Percentiles rank a stretch among this genome's conserved stretches.
These are phyloP conservation scores for Diaporthe velutina DNA, from an alignment of 2,329 filamentous ascomycete species.

Conservation along the genomic window DNA sequence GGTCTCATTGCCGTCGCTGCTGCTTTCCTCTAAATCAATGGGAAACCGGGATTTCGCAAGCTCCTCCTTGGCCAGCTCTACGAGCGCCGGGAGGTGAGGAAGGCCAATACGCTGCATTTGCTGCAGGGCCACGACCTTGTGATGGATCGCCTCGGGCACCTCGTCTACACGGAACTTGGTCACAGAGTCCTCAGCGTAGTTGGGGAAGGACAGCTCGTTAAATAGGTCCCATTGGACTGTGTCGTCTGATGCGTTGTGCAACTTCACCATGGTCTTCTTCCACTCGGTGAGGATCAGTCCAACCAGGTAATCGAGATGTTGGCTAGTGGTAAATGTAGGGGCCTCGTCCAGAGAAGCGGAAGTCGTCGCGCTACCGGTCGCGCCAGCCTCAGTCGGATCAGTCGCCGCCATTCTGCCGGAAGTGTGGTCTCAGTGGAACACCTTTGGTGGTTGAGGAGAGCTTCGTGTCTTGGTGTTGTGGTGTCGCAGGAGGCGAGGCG, in stretches of 20 bases:
- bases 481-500: not conserved
- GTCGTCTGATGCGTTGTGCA: not conserved
- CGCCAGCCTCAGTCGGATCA: not conserved
- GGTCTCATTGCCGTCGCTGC: not conserved
- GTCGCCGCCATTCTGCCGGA: not conserved
- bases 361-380: not conserved
- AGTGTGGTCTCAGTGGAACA: no score
- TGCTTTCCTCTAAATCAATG: not conserved
- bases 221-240: no score
- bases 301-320: constrained; percentile 1
- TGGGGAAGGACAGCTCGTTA: not conserved
- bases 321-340: not conserved
- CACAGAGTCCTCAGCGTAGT: not conserved
- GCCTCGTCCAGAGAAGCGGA: not conserved
- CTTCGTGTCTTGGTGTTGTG: not conserved
- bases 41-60: not conserved
- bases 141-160: not conserved
- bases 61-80: not conserved
- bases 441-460: not conserved
- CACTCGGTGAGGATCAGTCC: not conserved
- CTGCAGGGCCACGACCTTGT: not conserved
- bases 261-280: not conserved
- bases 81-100: not conserved
- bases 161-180: not conserved
- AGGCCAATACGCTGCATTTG: not conserved